A percentile compares a stretch with the other conserved stretches of the same genome.
Evolutionary conservation across 495 filamentous ascomycete genomes (phyloP).

Genomic region (Talaromyces nanjingensis): DNA sequence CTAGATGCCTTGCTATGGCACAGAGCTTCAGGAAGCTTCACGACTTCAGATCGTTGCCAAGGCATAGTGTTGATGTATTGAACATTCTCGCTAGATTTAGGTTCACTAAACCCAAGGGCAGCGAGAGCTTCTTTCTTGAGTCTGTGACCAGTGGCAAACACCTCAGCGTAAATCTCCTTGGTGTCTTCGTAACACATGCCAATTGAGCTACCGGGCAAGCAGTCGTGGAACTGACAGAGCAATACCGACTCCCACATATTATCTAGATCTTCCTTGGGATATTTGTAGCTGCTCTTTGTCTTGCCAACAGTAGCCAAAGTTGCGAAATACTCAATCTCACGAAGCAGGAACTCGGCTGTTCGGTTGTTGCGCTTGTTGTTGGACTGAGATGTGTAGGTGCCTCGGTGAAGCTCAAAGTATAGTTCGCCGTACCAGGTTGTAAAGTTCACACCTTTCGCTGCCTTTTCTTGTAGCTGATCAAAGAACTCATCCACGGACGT

Average conservation of each 20-base stretch:
- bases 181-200: conserved; percentile 97
- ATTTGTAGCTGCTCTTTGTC: conserved; percentile 56
- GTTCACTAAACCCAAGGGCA: conserved; percentile 52
- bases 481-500: conserved; percentile 97
- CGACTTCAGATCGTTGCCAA: conserved; percentile 70
- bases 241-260: conserved; percentile 85
- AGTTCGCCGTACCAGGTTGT: conserved; percentile 97
- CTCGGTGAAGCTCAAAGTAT: conserved; percentile 94
- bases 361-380: conserved; percentile 96
- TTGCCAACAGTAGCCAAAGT: conserved; percentile 71
- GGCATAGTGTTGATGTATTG: conserved; percentile 73
- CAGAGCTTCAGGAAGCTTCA: conserved; percentile 45
- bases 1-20: conserved; percentile 23
- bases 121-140: conserved; percentile 62
- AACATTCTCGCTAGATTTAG: conserved; percentile 25
- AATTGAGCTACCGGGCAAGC: conserved; percentile 88
- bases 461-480: conserved; percentile 66
- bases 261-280: conserved; percentile 87
- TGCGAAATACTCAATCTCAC: conserved; percentile 83
- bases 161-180: conserved; percentile 71
- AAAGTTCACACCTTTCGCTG: conserved; percentile 63
- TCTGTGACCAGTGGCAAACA: conserved; percentile 70
- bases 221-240: conserved; percentile 96
- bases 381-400: conserved; percentile 93
- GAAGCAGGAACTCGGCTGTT: conserved; percentile 72